Percentiles rank a stretch among this genome's conserved stretches.
phyloP scores from a whole-genome alignment of 2,329 filamentous ascomycete genomes.

The Chlorencoelia australis region DNA sequence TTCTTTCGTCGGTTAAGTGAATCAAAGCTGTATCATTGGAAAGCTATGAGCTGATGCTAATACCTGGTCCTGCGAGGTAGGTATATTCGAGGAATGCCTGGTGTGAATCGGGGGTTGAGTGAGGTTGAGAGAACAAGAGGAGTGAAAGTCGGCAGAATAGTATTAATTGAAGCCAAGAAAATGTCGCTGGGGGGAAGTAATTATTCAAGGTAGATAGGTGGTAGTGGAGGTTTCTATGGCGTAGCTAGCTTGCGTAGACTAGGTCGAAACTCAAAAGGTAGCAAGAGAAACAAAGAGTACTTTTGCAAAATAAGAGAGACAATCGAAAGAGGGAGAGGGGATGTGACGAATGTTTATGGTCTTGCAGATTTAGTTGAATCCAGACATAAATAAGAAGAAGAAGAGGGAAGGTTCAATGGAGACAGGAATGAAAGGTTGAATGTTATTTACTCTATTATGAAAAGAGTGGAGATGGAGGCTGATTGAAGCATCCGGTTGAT shows the following conservation, averaged over 20 bases:
- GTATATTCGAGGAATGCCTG: no score
- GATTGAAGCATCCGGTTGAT: slow-evolving; percentile 6
- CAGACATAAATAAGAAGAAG: slow-evolving; percentile 10
- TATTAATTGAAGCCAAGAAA: no score
- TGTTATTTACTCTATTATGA: no score
- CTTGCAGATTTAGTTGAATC: slow-evolving; percentile 8
- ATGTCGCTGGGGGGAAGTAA: no score
- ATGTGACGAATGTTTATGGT: slow-evolving; percentile 7
- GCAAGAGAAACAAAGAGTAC: slow-evolving; percentile 6
- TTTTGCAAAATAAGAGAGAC: neutral
- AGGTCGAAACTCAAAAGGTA: slow-evolving; percentile 5
- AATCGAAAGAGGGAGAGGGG: slow-evolving; percentile 2
- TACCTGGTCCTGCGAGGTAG: no score
- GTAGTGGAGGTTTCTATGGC: slow-evolving; percentile 3
- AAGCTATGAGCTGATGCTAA: no score
- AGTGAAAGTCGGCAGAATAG: no score
- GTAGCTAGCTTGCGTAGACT: slow-evolving; percentile 1
- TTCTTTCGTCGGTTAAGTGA: no score
- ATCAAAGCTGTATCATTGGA: no score
- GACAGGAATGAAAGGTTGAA: slow-evolving; percentile 6
- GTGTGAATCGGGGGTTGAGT: no score
- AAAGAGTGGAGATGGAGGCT: slow-evolving; percentile 2
- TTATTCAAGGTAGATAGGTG: neutral
- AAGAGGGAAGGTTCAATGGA: slow-evolving; percentile 4
- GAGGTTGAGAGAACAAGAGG: no score